A percentile compares a stretch with the other conserved stretches of the same genome.
phyloP scores from a whole-genome alignment of 2,329 filamentous ascomycete species.

The Phyllosticta capitalensis region DNA sequence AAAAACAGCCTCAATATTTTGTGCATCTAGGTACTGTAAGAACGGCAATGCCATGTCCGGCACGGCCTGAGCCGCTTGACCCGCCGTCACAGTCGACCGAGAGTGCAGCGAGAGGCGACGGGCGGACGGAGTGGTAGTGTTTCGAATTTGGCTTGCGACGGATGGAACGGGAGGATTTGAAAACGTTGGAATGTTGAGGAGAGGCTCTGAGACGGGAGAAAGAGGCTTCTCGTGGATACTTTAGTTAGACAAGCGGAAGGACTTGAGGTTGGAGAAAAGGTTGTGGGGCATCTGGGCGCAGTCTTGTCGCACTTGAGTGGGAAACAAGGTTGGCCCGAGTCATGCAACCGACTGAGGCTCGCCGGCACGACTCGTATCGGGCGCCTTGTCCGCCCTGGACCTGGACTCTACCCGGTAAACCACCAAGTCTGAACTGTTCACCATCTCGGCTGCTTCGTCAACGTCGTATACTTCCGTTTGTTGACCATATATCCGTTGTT shows the following conservation, averaged over 20 bases:
- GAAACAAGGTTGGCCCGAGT: neutral
- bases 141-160: neutral
- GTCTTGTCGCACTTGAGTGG: neutral
- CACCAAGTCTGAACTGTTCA: neutral
- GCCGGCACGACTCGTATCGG: neutral
- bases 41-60: neutral
- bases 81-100: neutral
- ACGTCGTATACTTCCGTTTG: neutral
- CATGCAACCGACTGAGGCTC: neutral
- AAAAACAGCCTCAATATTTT: neutral
- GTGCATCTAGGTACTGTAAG: neutral
- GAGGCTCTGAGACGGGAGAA: neutral
- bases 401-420: no score
- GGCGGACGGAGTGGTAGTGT: neutral
- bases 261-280: neutral
- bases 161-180: neutral
- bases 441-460: neutral
- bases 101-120: neutral
- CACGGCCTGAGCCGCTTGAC: neutral
- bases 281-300: neutral
- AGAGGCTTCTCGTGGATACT: no score
- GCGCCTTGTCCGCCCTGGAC: neutral
- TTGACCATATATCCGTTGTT: neutral
- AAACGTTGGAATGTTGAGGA: neutral
- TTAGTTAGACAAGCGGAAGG: neutral